Evolutionary conservation across 139 green algal genomes (phyloP), one percentile per base, ranked within the genome.

Genomic region (Chlamydomonas sp.): DNA sequence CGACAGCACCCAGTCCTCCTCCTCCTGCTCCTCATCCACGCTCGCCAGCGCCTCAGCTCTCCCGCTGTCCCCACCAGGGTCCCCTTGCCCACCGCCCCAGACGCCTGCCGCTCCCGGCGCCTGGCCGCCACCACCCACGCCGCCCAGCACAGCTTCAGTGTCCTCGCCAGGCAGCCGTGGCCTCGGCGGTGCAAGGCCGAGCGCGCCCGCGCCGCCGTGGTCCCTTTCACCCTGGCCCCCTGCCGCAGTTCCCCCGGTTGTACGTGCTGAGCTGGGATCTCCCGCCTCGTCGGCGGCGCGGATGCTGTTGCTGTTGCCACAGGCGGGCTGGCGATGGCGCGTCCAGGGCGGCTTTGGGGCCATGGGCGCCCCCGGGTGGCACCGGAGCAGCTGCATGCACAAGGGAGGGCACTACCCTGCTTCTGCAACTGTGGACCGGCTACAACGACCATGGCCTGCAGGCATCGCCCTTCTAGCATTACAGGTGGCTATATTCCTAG

Each of bases 11-110:
- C 64, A 78, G 7, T 20, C 59, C 31, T 77, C 75, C 74, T 66
- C 14, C 12, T 20, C 14, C 69, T 20, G 64, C 92, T 97, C 92
- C 12, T 73, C 63, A 79, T 93, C 90, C 66, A 94, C 96, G 67
- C 91, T 91, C 0, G 6, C 57, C 69, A 20, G 69, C 14, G 20
- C 16, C 69, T 14, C 5, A 14, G 15, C 69, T 5, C 18, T 31
- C 5, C 69, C 8, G 9, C 9, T 5, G 10, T 31, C 73, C 20
- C 8, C 73, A 31, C 75, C 75, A 64, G 1, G 15, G 10, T 6
- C 75, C 10, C 66, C 66, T 14, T 71, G 10, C 9, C 66, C 66
- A 10, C 12, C 66, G 66, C 66, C 66, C 9, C 66, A 71, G 66
- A 10, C 66, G 10, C 10, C 66, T 18, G 66, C 66, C 9, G 66